Percentiles rank a stretch among this genome's conserved stretches.
Evolutionary conservation across 805 yeast species (phyloP).

Genomic region (Candida schatavii): DNA sequence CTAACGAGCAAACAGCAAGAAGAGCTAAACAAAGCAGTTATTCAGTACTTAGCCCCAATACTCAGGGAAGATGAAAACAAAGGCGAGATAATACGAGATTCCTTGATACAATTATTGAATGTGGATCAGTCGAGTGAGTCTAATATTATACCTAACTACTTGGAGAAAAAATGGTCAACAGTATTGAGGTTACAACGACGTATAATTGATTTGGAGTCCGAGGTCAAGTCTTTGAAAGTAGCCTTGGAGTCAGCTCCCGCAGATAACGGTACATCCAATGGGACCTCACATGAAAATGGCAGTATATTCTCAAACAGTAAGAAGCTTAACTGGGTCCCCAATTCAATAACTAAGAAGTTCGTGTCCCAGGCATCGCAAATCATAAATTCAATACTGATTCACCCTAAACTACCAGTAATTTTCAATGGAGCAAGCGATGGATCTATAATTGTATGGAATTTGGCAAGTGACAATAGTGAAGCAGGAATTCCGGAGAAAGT

Average conservation of each 20-base stretch:
- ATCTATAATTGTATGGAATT: conserved; percentile 67
- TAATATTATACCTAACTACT: conserved; percentile 34
- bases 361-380: conserved; percentile 54
- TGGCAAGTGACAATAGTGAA: conserved; percentile 42
- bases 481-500: conserved; percentile 57
- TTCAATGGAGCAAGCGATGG: conserved; percentile 75
- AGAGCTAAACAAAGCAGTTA: conserved; percentile 47
- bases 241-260: conserved; percentile 32
- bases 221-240: conserved; percentile 48
- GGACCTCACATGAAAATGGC: conserved; percentile 4
- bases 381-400: conserved; percentile 63
- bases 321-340: conserved; percentile 64
- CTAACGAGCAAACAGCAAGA: conserved; percentile 41
- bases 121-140: conserved; percentile 16
- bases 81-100: conserved; percentile 11
- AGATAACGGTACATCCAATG: background rate
- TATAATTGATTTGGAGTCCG: conserved; percentile 67
- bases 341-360: conserved; percentile 39
- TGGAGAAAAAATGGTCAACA: conserved; percentile 85
- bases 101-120: conserved; percentile 8
- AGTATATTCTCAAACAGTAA: background rate
- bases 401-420: conserved; percentile 67
- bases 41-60: conserved; percentile 45
- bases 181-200: conserved; percentile 76
- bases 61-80: conserved; percentile 18